Evolutionary conservation across 352 stramenopile genomes (phyloP).

Genomic region (Peronospora belbahrii): DNA sequence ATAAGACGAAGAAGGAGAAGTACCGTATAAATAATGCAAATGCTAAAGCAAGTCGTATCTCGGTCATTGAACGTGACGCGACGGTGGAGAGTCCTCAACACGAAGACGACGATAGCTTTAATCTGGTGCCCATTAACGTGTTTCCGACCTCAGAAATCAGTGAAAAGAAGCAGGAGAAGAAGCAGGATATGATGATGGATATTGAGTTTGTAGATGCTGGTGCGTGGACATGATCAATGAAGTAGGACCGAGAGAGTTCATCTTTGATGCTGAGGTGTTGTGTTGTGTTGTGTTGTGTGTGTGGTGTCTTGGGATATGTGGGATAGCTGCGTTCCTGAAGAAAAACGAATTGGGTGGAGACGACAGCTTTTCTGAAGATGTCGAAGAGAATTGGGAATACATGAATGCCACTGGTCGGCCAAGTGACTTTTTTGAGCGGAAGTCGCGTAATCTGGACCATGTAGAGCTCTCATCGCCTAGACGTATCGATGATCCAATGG

Average conservation of each 20-base stretch:
- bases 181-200: slow-evolving; percentile 23
- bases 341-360: slow-evolving; percentile 39
- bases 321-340: slow-evolving; percentile 34
- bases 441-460: slow-evolving; percentile 61
- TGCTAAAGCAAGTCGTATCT: slow-evolving; percentile 28
- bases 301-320: not conserved
- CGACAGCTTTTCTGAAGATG: slow-evolving; percentile 39
- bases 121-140: slow-evolving; percentile 28
- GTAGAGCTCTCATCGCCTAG: slow-evolving; percentile 58
- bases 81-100: not conserved
- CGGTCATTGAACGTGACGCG: slow-evolving; percentile 20
- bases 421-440: slow-evolving; percentile 67
- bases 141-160: slow-evolving; percentile 18
- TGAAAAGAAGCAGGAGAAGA: slow-evolving; percentile 4
- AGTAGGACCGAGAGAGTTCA: not conserved
- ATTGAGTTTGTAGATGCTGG: slow-evolving; percentile 71
- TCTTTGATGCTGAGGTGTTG: slow-evolving; percentile 2
- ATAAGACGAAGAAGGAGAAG: slow-evolving; percentile 2
- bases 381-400: slow-evolving; percentile 23
- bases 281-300: not conserved
- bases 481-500: slow-evolving; percentile 12
- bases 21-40: slow-evolving; percentile 15
- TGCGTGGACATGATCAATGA: slow-evolving; percentile 15
- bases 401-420: slow-evolving; percentile 29
- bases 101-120: slow-evolving; percentile 19